These are phyloP conservation scores for sorghum (Sorghum bicolor) DNA, from an alignment of 176 grass and related monocot genomes.

Conservation along the genomic window DNA sequence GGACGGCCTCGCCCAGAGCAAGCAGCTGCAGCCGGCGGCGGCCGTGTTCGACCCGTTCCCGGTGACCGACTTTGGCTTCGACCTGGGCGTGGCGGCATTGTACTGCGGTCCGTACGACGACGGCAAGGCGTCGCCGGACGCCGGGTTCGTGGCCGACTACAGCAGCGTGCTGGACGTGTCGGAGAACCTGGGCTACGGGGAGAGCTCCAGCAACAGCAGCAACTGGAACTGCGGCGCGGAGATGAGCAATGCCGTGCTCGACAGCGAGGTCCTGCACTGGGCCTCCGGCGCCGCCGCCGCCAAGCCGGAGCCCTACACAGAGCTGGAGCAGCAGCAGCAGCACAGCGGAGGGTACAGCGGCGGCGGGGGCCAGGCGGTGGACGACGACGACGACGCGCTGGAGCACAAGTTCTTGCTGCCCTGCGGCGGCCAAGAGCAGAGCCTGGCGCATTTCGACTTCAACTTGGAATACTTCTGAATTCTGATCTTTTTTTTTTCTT, in stretches of 20 bases:
- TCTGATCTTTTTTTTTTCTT: not conserved
- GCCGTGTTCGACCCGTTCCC: slow-evolving; percentile 73
- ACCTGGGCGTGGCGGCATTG: slow-evolving; percentile 29
- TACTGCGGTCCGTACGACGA: slow-evolving; percentile 6
- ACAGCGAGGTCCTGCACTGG: slow-evolving; percentile 62
- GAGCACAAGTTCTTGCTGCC: slow-evolving; percentile 52
- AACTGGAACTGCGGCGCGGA: slow-evolving; percentile 58
- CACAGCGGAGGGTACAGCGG: slow-evolving; percentile 1
- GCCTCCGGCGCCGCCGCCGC: slow-evolving; percentile 3
- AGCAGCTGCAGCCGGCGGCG: not conserved
- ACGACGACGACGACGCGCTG: slow-evolving; percentile 38
- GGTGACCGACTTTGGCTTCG: slow-evolving; percentile 46
- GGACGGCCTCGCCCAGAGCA: not conserved
- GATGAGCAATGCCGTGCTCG: slow-evolving; percentile 34
- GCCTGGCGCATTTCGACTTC: slow-evolving; percentile 54
- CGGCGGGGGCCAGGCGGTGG: not conserved
- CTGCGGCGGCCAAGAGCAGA: slow-evolving; percentile 47
- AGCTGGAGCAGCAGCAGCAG: slow-evolving; percentile 22
- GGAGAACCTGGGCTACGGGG: slow-evolving; percentile 69
- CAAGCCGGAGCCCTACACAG: slow-evolving; percentile 36
- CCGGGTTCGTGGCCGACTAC: slow-evolving; percentile 47
- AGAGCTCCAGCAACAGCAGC: slow-evolving; percentile 82
- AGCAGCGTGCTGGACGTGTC: slow-evolving; percentile 67
- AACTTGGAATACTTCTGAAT: slow-evolving; percentile 70
- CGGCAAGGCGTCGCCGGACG: not conserved